Conservation (phyloP, 169 alveolate species). For the Plasmodium adleri region DNA sequence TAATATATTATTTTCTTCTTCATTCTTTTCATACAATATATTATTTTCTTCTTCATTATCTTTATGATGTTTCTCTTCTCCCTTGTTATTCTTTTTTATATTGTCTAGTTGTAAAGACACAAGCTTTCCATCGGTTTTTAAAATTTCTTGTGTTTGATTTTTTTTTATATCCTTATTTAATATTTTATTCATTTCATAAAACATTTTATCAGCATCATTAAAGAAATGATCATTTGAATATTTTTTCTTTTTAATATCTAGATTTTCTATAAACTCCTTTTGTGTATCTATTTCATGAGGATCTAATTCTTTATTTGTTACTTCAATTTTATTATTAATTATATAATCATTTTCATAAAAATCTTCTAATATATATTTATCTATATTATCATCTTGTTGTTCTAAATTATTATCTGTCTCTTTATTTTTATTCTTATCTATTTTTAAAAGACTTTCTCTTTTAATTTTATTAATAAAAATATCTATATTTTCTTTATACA, state of each 20-base stretch:
- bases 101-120: not conserved
- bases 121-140: not conserved
- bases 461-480: conserved; percentile 24
- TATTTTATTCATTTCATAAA: conserved; percentile 28
- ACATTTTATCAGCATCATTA: conserved; percentile 2
- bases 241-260: conserved; percentile 20
- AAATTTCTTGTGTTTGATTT: conserved; percentile 15
- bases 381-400: too few species aligned
- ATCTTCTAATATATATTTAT: not conserved
- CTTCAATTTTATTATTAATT: not conserved
- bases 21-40: not conserved
- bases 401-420: not conserved
- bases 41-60: not conserved
- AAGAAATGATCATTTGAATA: not conserved
- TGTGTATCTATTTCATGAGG: not conserved
- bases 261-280: conserved; percentile 16
- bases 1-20: not conserved
- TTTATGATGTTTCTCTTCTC: not conserved
- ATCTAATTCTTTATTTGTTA: not conserved
- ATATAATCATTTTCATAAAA: not conserved
- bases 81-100: not conserved
- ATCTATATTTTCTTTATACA: conserved; percentile 24
- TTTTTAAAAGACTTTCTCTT: not conserved
- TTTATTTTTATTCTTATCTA: not conserved
- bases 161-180: conserved; percentile 28